These are phyloP conservation scores for Ceratocystis destructans DNA, from an alignment of 2,329 filamentous ascomycete genomes.

Conservation along the genomic window DNA sequence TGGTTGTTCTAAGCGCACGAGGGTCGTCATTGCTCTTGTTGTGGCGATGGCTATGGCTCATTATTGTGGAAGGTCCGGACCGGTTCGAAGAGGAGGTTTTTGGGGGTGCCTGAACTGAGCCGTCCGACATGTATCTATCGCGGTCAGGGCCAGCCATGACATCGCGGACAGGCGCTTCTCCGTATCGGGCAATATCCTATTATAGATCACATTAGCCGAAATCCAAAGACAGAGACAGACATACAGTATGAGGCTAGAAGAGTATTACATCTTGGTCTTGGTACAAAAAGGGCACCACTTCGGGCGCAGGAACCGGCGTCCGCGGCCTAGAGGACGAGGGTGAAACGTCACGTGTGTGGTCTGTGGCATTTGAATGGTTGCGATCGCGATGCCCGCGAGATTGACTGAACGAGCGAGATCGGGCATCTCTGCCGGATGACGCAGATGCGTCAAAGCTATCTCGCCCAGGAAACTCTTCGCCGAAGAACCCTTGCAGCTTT, in stretches of 20 bases:
- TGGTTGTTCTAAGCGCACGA: constrained; percentile 53
- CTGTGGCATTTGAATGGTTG: constrained; percentile 65
- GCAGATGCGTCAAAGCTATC: constrained; percentile 63
- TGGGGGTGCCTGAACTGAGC: constrained; percentile 35
- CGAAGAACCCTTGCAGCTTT: constrained; percentile 83
- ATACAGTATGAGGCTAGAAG: not conserved
- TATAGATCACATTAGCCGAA: not conserved
- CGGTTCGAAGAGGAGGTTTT: constrained; percentile 51
- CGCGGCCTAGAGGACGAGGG: constrained; percentile 63
- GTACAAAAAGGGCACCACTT: constrained; percentile 95
- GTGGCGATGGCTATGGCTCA: constrained; percentile 49
- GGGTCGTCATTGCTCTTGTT: constrained; percentile 56
- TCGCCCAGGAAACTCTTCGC: constrained; percentile 66
- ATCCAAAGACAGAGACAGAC: not conserved
- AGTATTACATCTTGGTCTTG: constrained; percentile 64
- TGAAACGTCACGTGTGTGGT: constrained; percentile 60
- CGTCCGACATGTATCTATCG: constrained; percentile 48
- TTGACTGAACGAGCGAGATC: constrained; percentile 50
- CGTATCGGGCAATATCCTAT: constrained; percentile 62
- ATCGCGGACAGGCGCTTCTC: constrained; percentile 62
- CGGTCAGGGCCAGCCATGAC: constrained; percentile 56
- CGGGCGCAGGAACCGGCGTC: constrained; percentile 76
- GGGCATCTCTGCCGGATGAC: constrained; percentile 43
- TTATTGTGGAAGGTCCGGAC: constrained; percentile 46
- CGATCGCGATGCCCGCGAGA: constrained; percentile 51